Conservation (phyloP, 352 stramenopile species). For the Phytophthora idaei region DNA sequence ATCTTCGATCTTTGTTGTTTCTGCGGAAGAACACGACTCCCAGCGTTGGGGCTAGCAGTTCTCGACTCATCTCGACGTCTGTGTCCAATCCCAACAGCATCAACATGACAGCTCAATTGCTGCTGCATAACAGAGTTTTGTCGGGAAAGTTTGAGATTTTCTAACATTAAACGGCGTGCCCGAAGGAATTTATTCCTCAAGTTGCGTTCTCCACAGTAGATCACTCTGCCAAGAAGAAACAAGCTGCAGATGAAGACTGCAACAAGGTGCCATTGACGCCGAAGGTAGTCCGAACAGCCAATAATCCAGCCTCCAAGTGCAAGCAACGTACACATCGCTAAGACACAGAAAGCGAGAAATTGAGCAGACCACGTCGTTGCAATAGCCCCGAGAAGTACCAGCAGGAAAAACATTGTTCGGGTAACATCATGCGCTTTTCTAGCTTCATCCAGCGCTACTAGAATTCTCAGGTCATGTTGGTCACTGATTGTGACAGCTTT, state of each 20-base stretch:
- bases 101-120: slow-evolving; percentile 65
- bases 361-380: slow-evolving; percentile 66
- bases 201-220: slow-evolving; percentile 49
- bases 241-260: slow-evolving; percentile 47
- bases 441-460: slow-evolving; percentile 24
- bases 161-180: slow-evolving; percentile 61
- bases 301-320: slow-evolving; percentile 44
- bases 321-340: slow-evolving; percentile 34
- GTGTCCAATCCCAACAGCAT: slow-evolving; percentile 58
- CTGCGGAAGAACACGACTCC: slow-evolving; percentile 8
- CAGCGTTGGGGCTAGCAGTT: neutral
- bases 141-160: slow-evolving; percentile 63
- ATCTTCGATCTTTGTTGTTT: slow-evolving; percentile 1
- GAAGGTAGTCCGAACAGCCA: slow-evolving; percentile 27
- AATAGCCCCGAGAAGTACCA: slow-evolving; percentile 54
- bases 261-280: slow-evolving; percentile 56
- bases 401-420: slow-evolving; percentile 55
- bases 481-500: slow-evolving; percentile 1
- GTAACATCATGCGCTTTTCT: slow-evolving; percentile 43
- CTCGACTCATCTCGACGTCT: slow-evolving; percentile 5
- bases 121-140: slow-evolving; percentile 74
- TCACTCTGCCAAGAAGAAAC: slow-evolving; percentile 39
- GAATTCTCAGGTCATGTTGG: slow-evolving; percentile 13
- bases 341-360: slow-evolving; percentile 47
- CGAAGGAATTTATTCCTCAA: slow-evolving; percentile 59